phyloP scores from a whole-genome alignment of 768 basidiomycete genomes.

The Boletellus sp. region DNA sequence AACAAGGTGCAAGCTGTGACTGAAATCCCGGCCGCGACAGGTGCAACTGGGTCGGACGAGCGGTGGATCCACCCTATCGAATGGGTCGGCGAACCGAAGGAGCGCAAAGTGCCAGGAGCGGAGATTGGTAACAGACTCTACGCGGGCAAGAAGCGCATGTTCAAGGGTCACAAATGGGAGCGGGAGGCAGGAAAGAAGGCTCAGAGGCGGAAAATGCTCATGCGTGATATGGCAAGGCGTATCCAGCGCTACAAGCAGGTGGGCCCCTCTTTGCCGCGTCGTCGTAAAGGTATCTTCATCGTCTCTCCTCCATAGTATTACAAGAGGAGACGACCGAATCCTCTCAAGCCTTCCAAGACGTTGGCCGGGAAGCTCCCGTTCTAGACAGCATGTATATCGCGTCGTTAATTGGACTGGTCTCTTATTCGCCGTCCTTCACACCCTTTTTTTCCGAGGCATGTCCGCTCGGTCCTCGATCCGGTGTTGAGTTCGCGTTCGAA shows the following conservation, averaged over 20 bases:
- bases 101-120: slow-evolving; percentile 44
- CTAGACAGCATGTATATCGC: slow-evolving; percentile 34
- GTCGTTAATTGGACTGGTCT: slow-evolving; percentile 1
- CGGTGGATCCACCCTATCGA: slow-evolving; percentile 31
- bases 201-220: slow-evolving; percentile 48
- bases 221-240: slow-evolving; percentile 69
- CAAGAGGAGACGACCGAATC: slow-evolving; percentile 47
- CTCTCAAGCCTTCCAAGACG: slow-evolving; percentile 54
- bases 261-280: slow-evolving; percentile 24
- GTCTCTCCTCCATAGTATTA: slow-evolving; percentile 16
- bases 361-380: slow-evolving; percentile 53
- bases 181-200: slow-evolving; percentile 47
- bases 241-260: slow-evolving; percentile 65
- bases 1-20: slow-evolving; percentile 1
- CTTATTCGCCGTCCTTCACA: background rate
- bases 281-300: slow-evolving; percentile 1
- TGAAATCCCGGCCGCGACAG: background rate
- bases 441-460: background rate
- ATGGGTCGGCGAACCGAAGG: slow-evolving; percentile 39
- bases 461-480: background rate
- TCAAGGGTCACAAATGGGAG: slow-evolving; percentile 93
- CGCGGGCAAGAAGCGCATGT: slow-evolving; percentile 77
- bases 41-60: background rate
- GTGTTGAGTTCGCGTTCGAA: background rate
- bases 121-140: slow-evolving; percentile 65